A percentile compares a stretch with the other conserved stretches of the same genome.
Evolutionary conservation across 2,329 filamentous ascomycete species (phyloP).

Genomic region (Colletotrichum sp.): DNA sequence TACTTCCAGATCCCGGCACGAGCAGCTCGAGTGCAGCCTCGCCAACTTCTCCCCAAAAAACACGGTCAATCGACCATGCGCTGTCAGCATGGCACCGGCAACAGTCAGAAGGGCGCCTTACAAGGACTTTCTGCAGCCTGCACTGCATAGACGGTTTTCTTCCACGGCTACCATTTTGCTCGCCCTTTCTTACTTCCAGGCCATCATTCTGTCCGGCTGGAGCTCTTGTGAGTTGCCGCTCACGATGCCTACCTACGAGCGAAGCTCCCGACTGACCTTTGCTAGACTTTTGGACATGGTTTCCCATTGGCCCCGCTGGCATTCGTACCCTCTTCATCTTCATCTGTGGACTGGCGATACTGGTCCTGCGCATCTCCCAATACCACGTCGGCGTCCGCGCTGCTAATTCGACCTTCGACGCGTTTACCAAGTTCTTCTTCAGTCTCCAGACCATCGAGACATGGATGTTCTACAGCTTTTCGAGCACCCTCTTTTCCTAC

Average conservation of each 20-base stretch:
- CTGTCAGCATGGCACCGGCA: slow-evolving; percentile 55
- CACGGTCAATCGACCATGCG: slow-evolving; percentile 45
- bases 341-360: slow-evolving; percentile 75
- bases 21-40: slow-evolving; percentile 15
- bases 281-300: slow-evolving; percentile 83
- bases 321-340: slow-evolving; percentile 79
- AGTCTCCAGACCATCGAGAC: slow-evolving; percentile 71
- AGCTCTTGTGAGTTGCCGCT: slow-evolving; percentile 63
- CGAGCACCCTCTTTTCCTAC: slow-evolving; percentile 80
- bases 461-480: slow-evolving; percentile 76
- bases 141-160: slow-evolving; percentile 85
- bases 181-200: slow-evolving; percentile 73
- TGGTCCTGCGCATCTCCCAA: slow-evolving; percentile 85
- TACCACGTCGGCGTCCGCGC: slow-evolving; percentile 79
- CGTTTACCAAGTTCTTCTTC: slow-evolving; percentile 62
- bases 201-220: slow-evolving; percentile 73
- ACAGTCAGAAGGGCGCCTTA: slow-evolving; percentile 68
- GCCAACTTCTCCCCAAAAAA: slow-evolving; percentile 26
- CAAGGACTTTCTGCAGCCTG: slow-evolving; percentile 89
- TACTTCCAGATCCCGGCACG: slow-evolving; percentile 26
- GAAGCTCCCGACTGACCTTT: not conserved
- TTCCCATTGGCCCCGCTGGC: slow-evolving; percentile 78
- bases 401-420: slow-evolving; percentile 70
- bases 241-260: not conserved
- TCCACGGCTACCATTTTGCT: slow-evolving; percentile 75